Conservation (phyloP, 169 alveolate genomes). For the Cryptosporidium xiaoi region DNA sequence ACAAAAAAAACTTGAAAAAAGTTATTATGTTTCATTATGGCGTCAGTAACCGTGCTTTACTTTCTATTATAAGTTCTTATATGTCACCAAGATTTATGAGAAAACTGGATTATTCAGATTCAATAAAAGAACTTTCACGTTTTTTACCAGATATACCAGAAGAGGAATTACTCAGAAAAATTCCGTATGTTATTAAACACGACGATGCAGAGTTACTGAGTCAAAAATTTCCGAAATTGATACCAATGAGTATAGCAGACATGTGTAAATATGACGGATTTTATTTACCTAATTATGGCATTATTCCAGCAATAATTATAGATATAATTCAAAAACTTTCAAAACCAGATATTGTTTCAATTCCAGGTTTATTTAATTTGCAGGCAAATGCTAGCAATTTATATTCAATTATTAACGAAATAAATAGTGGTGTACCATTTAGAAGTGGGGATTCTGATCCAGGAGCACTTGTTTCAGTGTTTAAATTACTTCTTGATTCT, state of each 20-base stretch:
- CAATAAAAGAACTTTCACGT: conserved; percentile 54
- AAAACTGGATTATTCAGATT: conserved; percentile 62
- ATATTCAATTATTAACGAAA: conserved; percentile 25
- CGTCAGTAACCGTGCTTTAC: conserved; percentile 62
- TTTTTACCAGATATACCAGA: conserved; percentile 60
- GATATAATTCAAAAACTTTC: conserved; percentile 51
- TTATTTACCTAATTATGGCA: conserved; percentile 46
- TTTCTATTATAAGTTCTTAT: conserved; percentile 54
- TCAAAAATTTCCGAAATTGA: conserved; percentile 18
- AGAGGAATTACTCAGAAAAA: conserved; percentile 19
- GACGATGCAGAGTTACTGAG: conserved; percentile 69
- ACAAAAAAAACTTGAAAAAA: conserved; percentile 60
- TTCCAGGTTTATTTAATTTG: conserved; percentile 26
- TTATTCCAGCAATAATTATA: conserved; percentile 51
- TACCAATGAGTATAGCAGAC: conserved; percentile 24
- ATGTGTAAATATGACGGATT: conserved; percentile 38
- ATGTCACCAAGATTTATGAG: conserved; percentile 74
- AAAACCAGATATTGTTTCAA: conserved; percentile 40
- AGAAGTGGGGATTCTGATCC: conserved; percentile 56
- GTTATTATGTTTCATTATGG: conserved; percentile 73
- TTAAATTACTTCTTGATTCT: conserved; percentile 35
- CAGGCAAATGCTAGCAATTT: conserved; percentile 49
- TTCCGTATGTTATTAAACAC: conserved; percentile 60
- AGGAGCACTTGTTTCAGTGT: conserved; percentile 47
- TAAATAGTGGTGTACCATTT: conserved; percentile 70